phyloP scores from a whole-genome alignment of 1,139 yeast genomes.

The Neolecta irregularis region DNA sequence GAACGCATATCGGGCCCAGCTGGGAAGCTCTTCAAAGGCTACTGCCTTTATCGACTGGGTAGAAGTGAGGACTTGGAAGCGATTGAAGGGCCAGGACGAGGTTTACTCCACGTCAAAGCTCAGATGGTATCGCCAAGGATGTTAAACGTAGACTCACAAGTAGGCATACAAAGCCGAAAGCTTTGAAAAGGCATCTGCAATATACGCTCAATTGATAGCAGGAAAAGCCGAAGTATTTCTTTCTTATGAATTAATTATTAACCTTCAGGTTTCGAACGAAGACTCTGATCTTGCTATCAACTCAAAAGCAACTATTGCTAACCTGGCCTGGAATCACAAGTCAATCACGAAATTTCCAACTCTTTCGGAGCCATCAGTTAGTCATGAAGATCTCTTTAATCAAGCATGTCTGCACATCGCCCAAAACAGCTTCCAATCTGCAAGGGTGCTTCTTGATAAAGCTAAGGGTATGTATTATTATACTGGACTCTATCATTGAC shows the following conservation, averaged over 20 bases:
- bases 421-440: conserved; percentile 29
- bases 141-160: neutral
- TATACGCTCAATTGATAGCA: conserved; percentile 38
- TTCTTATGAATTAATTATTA: no score
- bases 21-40: conserved; percentile 36
- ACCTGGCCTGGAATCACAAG: no score
- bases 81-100: conserved; percentile 27
- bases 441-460: conserved; percentile 35
- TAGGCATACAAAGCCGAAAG: conserved; percentile 32
- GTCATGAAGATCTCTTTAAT: conserved; percentile 53
- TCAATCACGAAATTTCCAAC: no score
- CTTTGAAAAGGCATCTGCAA: conserved; percentile 35
- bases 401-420: conserved; percentile 43
- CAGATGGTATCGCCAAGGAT: no score
- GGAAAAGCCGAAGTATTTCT: no score
- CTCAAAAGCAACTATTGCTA: conserved; percentile 9
- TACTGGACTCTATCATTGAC: neutral
- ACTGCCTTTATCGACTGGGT: conserved; percentile 55
- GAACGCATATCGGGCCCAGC: conserved; percentile 11
- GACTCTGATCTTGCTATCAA: conserved; percentile 34
- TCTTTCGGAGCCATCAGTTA: conserved; percentile 18
- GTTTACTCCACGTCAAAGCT: conserved; percentile 61
- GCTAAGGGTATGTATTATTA: conserved; percentile 25
- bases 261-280: conserved; percentile 24
- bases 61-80: conserved; percentile 28